phyloP scores from a whole-genome alignment of 225 moss, liverwort and hornwort genomes.

The Pseudisothecium myosuroides region DNA sequence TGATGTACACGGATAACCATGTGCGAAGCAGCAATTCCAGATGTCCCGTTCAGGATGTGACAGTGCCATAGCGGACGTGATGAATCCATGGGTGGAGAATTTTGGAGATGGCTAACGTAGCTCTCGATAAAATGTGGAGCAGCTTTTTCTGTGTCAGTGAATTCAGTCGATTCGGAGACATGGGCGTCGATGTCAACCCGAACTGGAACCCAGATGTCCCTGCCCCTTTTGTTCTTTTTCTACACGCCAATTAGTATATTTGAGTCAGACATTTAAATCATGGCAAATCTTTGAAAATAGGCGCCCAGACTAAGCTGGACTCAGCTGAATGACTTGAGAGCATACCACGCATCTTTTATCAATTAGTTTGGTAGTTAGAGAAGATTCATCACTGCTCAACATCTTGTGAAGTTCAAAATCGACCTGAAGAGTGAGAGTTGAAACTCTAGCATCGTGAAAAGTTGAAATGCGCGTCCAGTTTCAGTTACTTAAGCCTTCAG shows the following conservation, averaged over 20 bases:
- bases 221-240: constrained; percentile 12
- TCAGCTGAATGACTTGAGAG: neutral
- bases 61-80: constrained; percentile 72
- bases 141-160: constrained; percentile 20
- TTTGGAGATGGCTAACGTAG: constrained; percentile 52
- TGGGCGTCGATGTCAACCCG: constrained; percentile 49
- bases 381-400: neutral
- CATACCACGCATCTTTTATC: neutral
- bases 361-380: neutral
- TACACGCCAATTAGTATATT: neutral
- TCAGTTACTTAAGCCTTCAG: neutral
- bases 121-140: constrained; percentile 31
- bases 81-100: constrained; percentile 36
- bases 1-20: constrained; percentile 70
- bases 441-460: neutral
- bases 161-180: constrained; percentile 35
- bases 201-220: constrained; percentile 52
- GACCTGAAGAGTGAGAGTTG: neutral
- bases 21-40: constrained; percentile 42
- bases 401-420: neutral
- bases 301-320: neutral
- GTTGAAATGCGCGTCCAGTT: neutral
- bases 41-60: constrained; percentile 46
- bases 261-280: neutral
- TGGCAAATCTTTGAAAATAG: neutral